A percentile compares a stretch with the other conserved stretches of the same genome.
phyloP scores from a whole-genome alignment of 2,329 filamentous ascomycete genomes.

The Pseudogymnoascus sp. region DNA sequence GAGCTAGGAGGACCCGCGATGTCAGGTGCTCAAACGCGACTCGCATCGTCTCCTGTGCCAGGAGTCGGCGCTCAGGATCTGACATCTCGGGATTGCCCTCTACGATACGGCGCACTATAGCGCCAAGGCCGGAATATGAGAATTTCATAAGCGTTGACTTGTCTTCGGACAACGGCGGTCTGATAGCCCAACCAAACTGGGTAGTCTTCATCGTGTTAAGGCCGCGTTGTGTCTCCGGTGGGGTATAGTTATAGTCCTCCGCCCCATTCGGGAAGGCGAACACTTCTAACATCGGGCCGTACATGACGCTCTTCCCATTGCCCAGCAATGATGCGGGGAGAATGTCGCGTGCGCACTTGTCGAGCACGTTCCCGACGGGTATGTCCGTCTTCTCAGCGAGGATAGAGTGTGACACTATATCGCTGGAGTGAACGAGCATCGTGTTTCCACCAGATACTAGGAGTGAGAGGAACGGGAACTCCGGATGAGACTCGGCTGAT shows the following conservation, averaged over 20 bases:
- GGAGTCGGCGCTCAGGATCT: conserved; percentile 51
- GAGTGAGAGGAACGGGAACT: conserved; percentile 79
- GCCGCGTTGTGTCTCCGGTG: conserved; percentile 47
- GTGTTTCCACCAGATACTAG: conserved; percentile 92
- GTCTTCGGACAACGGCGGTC: conserved; percentile 53
- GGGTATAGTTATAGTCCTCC: conserved; percentile 37
- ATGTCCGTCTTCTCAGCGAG: conserved; percentile 69
- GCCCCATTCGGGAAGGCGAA: conserved; percentile 60
- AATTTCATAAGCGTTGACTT: conserved; percentile 47
- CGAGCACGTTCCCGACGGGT: conserved; percentile 82
- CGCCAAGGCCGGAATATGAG: conserved; percentile 66
- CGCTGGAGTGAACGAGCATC: conserved; percentile 66
- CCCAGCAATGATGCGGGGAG: conserved; percentile 54
- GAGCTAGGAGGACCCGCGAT: conserved; percentile 61
- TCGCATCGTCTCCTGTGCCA: conserved; percentile 69
- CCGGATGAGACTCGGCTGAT: conserved; percentile 31
- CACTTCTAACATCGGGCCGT: conserved; percentile 67
- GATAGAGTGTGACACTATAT: conserved; percentile 60
- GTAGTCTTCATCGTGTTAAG: conserved; percentile 34
- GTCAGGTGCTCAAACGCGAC: conserved; percentile 82
- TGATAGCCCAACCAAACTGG: conserved; percentile 58
- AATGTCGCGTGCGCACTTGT: conserved; percentile 74
- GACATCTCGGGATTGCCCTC: conserved; percentile 36
- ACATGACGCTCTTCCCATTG: conserved; percentile 57
- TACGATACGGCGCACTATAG: conserved; percentile 52